These are phyloP conservation scores for Trametes sanguinea DNA, from an alignment of 768 basidiomycete species.

Conservation along the genomic window DNA sequence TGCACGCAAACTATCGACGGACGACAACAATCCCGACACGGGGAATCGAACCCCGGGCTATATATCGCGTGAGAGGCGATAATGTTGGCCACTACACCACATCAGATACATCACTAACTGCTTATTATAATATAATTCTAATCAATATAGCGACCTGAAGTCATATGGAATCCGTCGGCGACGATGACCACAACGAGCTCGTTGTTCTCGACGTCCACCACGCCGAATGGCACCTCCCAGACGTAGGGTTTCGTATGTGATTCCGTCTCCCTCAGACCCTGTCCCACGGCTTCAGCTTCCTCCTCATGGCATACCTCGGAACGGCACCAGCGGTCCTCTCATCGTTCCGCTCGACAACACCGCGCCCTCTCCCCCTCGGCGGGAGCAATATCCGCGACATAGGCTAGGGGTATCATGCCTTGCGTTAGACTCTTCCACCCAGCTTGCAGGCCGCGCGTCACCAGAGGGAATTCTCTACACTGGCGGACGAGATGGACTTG, in stretches of 20 bases:
- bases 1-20: no score
- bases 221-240: conserved; percentile 43
- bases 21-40: conserved; percentile 12
- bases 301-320: conserved; percentile 56
- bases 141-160: no score
- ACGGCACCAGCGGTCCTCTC: conserved; percentile 71
- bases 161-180: no score
- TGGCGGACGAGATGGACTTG: conserved; percentile 84
- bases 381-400: conserved; percentile 68
- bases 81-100: conserved; percentile 20
- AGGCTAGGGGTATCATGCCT: conserved; percentile 84
- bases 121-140: not conserved
- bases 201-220: no score
- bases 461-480: conserved; percentile 91
- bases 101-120: not conserved
- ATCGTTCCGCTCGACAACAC: conserved; percentile 43
- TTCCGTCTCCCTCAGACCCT: conserved; percentile 67
- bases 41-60: conserved; percentile 24
- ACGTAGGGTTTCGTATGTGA: conserved; percentile 84
- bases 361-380: conserved; percentile 17
- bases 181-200: no score
- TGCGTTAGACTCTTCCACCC: conserved; percentile 85
- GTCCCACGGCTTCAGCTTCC: conserved; percentile 74
- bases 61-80: conserved; percentile 22
- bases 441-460: conserved; percentile 57